Percentiles rank a stretch among this genome's conserved stretches.
Conservation (phyloP, 148 eudicot species). For the Vaccinium vitisidaea region DNA sequence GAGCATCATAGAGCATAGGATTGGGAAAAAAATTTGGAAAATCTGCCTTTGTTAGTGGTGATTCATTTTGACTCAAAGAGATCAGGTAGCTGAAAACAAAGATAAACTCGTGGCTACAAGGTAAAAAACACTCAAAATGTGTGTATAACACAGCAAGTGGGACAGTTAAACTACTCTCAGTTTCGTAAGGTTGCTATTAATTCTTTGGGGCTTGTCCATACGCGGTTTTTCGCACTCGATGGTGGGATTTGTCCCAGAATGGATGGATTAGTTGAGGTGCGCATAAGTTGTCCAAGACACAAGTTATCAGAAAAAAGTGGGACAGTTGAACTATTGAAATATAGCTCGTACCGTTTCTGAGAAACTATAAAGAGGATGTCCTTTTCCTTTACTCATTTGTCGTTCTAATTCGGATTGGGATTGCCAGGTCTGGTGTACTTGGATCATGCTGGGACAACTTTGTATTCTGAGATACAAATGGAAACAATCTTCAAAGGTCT, state of each 20-base stretch:
- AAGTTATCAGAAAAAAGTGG: not conserved
- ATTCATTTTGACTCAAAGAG: not conserved
- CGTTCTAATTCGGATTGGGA: not conserved
- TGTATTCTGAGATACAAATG: conserved; percentile 91
- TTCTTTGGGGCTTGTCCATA: too few species aligned
- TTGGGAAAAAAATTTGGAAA: too few species aligned
- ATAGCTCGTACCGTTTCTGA: not conserved
- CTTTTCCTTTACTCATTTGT: not conserved
- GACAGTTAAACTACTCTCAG: not conserved
- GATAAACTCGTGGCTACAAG: not conserved
- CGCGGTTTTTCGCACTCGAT: too few species aligned
- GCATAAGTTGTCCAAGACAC: not conserved
- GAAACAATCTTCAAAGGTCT: conserved; percentile 77
- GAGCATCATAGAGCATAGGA: not conserved
- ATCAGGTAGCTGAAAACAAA: not conserved
- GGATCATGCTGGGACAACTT: conserved; percentile 97
- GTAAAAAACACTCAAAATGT: not conserved
- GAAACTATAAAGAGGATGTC: not conserved
- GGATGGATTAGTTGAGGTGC: too few species aligned
- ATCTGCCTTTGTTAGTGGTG: too few species aligned
- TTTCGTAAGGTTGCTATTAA: too few species aligned
- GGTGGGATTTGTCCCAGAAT: too few species aligned
- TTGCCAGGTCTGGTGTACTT: conserved; percentile 66
- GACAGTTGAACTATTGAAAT: not conserved
- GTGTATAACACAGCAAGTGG: not conserved